Conservation (phyloP, 805 yeast species). For the Saccharomycopsis microspora region DNA sequence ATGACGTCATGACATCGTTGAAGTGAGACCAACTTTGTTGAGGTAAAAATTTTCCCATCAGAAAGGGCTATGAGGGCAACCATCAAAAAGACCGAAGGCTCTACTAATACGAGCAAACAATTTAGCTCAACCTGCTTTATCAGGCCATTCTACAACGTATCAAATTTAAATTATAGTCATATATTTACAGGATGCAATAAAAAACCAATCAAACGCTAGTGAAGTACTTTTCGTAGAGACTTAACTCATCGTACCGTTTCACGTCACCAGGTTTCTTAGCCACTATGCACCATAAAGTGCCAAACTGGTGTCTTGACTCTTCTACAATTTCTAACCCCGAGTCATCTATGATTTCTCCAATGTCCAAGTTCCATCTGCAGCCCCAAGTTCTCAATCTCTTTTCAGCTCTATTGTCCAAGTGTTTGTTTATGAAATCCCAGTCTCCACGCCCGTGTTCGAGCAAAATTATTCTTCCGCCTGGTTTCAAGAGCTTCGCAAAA, state of each 20-base stretch:
- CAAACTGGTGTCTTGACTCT: conserved; percentile 75
- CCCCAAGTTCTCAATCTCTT: conserved; percentile 88
- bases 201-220: neutral
- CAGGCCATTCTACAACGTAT: too few species aligned
- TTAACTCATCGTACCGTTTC: conserved; percentile 22
- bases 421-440: conserved; percentile 65
- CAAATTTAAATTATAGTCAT: too few species aligned
- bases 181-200: too few species aligned
- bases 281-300: conserved; percentile 82
- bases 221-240: conserved; percentile 15
- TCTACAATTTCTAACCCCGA: conserved; percentile 77
- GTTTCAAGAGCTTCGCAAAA: conserved; percentile 62
- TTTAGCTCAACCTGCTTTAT: too few species aligned
- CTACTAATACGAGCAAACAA: too few species aligned
- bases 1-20: too few species aligned
- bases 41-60: too few species aligned
- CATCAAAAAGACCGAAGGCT: too few species aligned
- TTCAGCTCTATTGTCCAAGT: conserved; percentile 74
- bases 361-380: conserved; percentile 94
- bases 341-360: conserved; percentile 74
- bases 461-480: conserved; percentile 80
- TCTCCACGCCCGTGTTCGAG: conserved; percentile 90
- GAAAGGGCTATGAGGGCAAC: too few species aligned
- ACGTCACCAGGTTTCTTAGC: conserved; percentile 67
- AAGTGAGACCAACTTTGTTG: too few species aligned